Conservation (phyloP, 345 rosid genomes). For the Eucalyptus tenuipes region DNA sequence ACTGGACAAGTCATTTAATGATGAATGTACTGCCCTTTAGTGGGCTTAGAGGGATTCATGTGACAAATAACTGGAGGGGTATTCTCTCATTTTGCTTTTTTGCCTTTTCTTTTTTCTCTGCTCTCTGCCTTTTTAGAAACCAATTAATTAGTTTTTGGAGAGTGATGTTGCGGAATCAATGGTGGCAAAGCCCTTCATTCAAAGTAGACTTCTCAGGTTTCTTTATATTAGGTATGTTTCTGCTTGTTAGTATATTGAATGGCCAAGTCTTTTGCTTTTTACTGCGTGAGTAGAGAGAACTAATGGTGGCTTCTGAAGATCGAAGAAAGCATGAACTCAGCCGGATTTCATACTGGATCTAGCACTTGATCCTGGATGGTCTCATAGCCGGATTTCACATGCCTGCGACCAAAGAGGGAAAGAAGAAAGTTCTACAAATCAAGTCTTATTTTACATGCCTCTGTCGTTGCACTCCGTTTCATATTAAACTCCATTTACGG, state of each 20-base stretch:
- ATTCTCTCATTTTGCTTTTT: background rate
- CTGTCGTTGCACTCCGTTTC: background rate
- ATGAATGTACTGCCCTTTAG: background rate
- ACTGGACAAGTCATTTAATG: background rate
- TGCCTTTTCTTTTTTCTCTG: background rate
- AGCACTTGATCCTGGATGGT: background rate
- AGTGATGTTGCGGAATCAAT: background rate
- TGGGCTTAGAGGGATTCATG: background rate
- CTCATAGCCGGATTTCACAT: background rate
- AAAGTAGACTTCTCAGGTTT: background rate
- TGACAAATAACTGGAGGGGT: background rate
- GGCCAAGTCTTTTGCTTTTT: background rate
- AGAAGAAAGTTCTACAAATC: background rate
- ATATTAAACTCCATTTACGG: background rate
- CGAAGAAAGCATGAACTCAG: background rate
- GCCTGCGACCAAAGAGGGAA: background rate
- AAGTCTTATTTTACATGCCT: background rate
- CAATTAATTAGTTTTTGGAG: background rate
- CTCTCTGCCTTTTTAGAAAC: background rate
- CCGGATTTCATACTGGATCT: background rate
- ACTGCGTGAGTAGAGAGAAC: background rate
- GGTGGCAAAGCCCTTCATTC: background rate
- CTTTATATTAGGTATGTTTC: background rate
- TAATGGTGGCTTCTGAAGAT: background rate
- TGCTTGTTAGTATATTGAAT: background rate